phyloP scores from a whole-genome alignment of 768 basidiomycete species.

The Pleurotus giganteus region DNA sequence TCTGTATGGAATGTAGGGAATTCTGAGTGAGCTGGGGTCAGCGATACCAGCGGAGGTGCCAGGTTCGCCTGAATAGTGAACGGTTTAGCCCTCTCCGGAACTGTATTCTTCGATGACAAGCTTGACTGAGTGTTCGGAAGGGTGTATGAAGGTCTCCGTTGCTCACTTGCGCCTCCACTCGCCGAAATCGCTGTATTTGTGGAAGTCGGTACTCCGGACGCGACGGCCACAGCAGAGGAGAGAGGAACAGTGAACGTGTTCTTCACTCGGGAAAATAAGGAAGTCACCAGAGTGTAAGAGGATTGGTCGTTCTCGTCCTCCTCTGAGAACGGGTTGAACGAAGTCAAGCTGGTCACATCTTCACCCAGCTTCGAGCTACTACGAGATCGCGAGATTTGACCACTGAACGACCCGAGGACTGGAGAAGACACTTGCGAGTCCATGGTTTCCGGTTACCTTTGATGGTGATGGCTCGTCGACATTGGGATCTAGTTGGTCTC shows the following conservation, averaged over 20 bases:
- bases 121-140: slow-evolving; percentile 45
- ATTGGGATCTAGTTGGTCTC: background rate
- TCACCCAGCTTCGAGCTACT: slow-evolving; percentile 56
- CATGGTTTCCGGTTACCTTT: slow-evolving; percentile 15
- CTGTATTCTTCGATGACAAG: slow-evolving; percentile 43
- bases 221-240: slow-evolving; percentile 46
- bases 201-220: slow-evolving; percentile 27
- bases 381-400: slow-evolving; percentile 55
- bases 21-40: slow-evolving; percentile 84
- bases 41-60: slow-evolving; percentile 81
- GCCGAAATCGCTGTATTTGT: slow-evolving; percentile 29
- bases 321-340: slow-evolving; percentile 90
- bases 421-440: slow-evolving; percentile 32
- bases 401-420: slow-evolving; percentile 32
- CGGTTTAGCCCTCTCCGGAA: slow-evolving; percentile 57
- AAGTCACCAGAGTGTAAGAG: slow-evolving; percentile 80
- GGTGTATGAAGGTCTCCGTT: slow-evolving; percentile 57
- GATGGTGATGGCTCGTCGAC: background rate
- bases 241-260: slow-evolving; percentile 72
- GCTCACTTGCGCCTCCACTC: slow-evolving; percentile 37
- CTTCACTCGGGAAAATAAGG: slow-evolving; percentile 78
- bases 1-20: slow-evolving; percentile 67
- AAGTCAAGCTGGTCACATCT: slow-evolving; percentile 75
- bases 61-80: slow-evolving; percentile 53
- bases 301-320: slow-evolving; percentile 90